These are phyloP conservation scores for Epipyxis sp. DNA, from an alignment of 108 stramenopile genomes.

Conservation along the genomic window DNA sequence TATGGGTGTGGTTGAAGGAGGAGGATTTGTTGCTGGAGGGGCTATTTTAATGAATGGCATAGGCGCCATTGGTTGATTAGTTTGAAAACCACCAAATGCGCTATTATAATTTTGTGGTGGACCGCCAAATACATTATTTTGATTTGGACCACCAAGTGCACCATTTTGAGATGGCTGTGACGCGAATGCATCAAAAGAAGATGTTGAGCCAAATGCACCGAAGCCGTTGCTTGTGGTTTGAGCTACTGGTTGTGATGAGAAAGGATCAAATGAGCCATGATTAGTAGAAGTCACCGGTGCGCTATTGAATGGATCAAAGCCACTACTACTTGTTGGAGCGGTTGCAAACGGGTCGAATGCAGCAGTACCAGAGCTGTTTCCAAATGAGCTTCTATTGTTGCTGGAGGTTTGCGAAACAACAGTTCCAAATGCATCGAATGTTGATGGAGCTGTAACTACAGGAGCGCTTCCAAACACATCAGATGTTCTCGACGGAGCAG, in stretches of 20 bases:
- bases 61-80: background rate
- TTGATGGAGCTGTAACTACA: background rate
- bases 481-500: constrained; percentile 3
- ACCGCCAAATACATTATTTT: no score
- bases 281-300: background rate
- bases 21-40: background rate
- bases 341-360: background rate
- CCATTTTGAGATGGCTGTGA: background rate
- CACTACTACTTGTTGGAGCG: background rate
- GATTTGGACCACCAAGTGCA: background rate
- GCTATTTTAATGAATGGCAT: constrained; percentile 5
- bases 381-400: no score
- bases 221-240: no score
- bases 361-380: no score
- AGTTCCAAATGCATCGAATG: constrained; percentile 30
- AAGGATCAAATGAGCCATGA: constrained; percentile 6
- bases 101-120: no score
- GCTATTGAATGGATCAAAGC: background rate
- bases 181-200: constrained; percentile 10
- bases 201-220: background rate
- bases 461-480: background rate
- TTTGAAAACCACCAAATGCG: background rate
- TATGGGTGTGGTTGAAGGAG: background rate
- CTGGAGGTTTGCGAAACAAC: no score
- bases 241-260: no score